Conservation (phyloP, 257 asterid species). For the Mitragyna speciosa region DNA sequence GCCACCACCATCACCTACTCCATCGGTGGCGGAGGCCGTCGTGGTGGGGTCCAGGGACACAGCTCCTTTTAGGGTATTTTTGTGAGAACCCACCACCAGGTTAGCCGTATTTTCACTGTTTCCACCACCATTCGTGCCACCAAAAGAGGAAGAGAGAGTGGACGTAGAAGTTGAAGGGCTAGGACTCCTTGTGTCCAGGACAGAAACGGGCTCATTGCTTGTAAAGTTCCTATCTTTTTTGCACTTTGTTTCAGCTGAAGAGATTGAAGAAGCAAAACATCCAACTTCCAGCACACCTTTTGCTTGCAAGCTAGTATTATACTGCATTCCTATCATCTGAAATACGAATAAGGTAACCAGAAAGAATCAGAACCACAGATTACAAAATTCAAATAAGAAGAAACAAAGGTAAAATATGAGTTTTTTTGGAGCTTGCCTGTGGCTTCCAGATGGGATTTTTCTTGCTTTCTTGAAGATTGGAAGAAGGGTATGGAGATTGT, state of each 20-base stretch:
- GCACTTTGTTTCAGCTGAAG: conserved; percentile 25
- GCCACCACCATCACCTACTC: conserved; percentile 15
- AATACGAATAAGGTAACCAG: conserved; percentile 7
- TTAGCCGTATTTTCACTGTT: conserved; percentile 14
- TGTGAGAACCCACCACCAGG: conserved; percentile 19
- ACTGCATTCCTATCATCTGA: conserved; percentile 50
- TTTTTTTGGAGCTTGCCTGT: conserved; percentile 18
- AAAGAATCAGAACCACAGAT: background rate
- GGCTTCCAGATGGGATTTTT: conserved; percentile 8
- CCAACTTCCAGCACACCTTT: conserved; percentile 31
- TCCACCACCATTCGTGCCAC: conserved; percentile 27
- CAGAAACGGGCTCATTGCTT: conserved; percentile 48
- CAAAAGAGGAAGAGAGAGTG: conserved; percentile 45
- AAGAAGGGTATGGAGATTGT: conserved; percentile 6
- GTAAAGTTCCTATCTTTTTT: conserved; percentile 42
- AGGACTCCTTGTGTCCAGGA: conserved; percentile 56
- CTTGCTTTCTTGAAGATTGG: conserved; percentile 17
- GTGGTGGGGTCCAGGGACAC: conserved; percentile 6
- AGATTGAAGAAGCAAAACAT: conserved; percentile 29
- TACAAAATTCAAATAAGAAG: background rate
- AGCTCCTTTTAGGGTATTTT: conserved; percentile 14
- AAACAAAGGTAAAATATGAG: background rate
- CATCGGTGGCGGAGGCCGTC: conserved; percentile 15
- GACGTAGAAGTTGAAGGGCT: conserved; percentile 61
- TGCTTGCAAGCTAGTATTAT: conserved; percentile 31